phyloP scores from a whole-genome alignment of 2,329 filamentous ascomycete species.

The Pseudogymnoascus sp. region DNA sequence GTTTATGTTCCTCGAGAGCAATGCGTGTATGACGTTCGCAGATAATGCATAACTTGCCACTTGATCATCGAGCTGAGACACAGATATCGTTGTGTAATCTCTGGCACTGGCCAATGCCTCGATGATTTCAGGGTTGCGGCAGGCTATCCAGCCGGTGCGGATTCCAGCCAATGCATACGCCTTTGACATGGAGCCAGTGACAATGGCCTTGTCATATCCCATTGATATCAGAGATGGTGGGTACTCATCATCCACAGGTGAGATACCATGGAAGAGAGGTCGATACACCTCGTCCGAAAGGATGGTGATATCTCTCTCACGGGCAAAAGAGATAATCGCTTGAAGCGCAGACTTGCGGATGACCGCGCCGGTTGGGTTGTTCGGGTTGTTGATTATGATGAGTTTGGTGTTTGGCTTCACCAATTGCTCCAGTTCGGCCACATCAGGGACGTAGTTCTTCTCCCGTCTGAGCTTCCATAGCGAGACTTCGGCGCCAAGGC shows the following conservation, averaged over 20 bases:
- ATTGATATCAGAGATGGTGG: conserved; percentile 66
- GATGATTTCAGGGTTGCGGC: conserved; percentile 55
- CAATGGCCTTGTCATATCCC: conserved; percentile 64
- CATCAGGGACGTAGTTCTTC: conserved; percentile 60
- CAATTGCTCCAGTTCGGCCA: conserved; percentile 58
- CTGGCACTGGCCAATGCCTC: conserved; percentile 57
- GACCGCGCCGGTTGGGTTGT: conserved; percentile 73
- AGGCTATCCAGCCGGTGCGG: conserved; percentile 76
- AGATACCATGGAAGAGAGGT: conserved; percentile 62
- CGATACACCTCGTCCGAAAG: conserved; percentile 78
- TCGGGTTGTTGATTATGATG: conserved; percentile 67
- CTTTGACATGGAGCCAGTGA: conserved; percentile 79
- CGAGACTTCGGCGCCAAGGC: conserved; percentile 69
- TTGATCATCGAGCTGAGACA: conserved; percentile 75
- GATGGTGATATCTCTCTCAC: conserved; percentile 57
- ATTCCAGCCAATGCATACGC: conserved; percentile 79
- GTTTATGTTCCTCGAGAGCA: conserved; percentile 57
- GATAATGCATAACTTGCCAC: conserved; percentile 71
- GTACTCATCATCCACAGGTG: conserved; percentile 36
- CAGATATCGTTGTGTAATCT: conserved; percentile 82
- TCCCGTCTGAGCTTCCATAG: conserved; percentile 65
- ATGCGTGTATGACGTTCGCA: conserved; percentile 53
- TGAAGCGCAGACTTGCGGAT: conserved; percentile 57
- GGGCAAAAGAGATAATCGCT: conserved; percentile 57
- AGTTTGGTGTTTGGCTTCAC: conserved; percentile 67